Percentiles rank a stretch among this genome's conserved stretches.
Conservation (phyloP, 352 stramenopile species). For the Lagenidium giganteum region DNA sequence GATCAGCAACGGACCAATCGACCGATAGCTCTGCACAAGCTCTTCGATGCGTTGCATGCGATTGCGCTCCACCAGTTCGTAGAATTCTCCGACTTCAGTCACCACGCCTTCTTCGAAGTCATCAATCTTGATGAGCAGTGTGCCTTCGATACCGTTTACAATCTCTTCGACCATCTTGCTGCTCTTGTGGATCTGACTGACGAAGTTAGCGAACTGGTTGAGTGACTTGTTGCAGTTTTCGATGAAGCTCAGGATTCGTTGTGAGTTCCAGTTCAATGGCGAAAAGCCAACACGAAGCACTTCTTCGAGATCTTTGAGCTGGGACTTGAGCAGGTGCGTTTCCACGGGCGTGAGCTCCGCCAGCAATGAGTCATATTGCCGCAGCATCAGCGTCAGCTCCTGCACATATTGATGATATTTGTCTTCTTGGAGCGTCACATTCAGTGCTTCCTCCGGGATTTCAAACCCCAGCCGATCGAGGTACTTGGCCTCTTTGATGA, state of each 20-base stretch:
- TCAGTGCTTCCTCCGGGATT: conserved; percentile 92
- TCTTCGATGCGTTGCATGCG: conserved; percentile 88
- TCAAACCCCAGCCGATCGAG: conserved; percentile 94
- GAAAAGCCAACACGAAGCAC: conserved; percentile 89
- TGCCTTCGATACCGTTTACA: conserved; percentile 86
- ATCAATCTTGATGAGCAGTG: conserved; percentile 89
- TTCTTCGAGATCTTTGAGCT: conserved; percentile 88
- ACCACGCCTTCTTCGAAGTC: conserved; percentile 88
- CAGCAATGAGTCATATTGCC: conserved; percentile 87
- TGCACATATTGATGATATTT: conserved; percentile 95
- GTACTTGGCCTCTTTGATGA: conserved; percentile 96
- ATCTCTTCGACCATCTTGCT: conserved; percentile 95
- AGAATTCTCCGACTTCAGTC: conserved; percentile 92
- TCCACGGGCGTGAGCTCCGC: conserved; percentile 85
- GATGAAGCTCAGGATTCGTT: conserved; percentile 93
- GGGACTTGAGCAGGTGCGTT: conserved; percentile 76
- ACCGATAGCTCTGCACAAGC: conserved; percentile 92
- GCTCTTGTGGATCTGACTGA: conserved; percentile 94
- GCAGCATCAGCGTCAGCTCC: conserved; percentile 89
- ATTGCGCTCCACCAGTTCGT: conserved; percentile 91
- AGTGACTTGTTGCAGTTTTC: conserved; percentile 90
- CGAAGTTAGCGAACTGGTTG: conserved; percentile 91
- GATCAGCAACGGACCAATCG: conserved; percentile 90
- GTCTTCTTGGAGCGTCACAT: conserved; percentile 95
- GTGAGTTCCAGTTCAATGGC: conserved; percentile 96